These are phyloP conservation scores for Elsinoe arachidis DNA, from an alignment of 2,329 filamentous ascomycete genomes.

Conservation along the genomic window DNA sequence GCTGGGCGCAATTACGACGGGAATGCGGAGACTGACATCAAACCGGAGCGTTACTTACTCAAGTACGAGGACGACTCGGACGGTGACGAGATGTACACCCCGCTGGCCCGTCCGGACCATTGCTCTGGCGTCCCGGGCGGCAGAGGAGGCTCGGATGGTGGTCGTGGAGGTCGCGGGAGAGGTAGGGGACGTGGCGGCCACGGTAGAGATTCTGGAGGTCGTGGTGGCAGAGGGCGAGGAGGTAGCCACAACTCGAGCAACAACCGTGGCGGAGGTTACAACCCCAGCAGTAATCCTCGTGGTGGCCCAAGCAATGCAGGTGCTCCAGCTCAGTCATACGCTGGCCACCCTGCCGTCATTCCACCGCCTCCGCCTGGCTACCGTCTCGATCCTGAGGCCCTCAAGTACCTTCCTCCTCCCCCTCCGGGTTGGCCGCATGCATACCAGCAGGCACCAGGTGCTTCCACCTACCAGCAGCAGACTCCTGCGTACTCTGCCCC, in stretches of 20 bases:
- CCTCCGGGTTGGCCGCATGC: conserved; percentile 15
- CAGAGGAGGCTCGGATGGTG: conserved; percentile 23
- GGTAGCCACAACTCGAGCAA: conserved; percentile 13
- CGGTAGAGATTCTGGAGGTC: conserved; percentile 14
- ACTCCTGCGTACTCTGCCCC: too few relatives aligned
- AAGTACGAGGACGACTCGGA: conserved; percentile 38
- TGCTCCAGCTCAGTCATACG: neutral
- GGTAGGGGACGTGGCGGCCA: conserved; percentile 22
- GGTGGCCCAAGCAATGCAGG: conserved; percentile 14
- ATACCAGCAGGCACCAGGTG: conserved; percentile 22
- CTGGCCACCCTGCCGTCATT: neutral
- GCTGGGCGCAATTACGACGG: conserved; percentile 11
- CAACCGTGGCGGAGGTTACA: conserved; percentile 13
- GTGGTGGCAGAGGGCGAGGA: conserved; percentile 21
- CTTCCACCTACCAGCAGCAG: neutral
- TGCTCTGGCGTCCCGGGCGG: conserved; percentile 35
- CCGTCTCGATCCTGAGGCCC: conserved; percentile 16
- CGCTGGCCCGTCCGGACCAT: conserved; percentile 39
- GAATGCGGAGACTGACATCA: neutral
- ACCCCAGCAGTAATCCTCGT: conserved; percentile 22
- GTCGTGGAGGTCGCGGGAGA: conserved; percentile 19
- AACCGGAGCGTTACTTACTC: conserved; percentile 16
- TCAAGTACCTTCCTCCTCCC: conserved; percentile 16
- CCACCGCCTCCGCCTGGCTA: neutral
- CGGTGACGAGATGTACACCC: conserved; percentile 38